These are phyloP conservation scores for Capillidium heterosporum DNA, from an alignment of 371 early-diverging fungal genomes.

Conservation along the genomic window DNA sequence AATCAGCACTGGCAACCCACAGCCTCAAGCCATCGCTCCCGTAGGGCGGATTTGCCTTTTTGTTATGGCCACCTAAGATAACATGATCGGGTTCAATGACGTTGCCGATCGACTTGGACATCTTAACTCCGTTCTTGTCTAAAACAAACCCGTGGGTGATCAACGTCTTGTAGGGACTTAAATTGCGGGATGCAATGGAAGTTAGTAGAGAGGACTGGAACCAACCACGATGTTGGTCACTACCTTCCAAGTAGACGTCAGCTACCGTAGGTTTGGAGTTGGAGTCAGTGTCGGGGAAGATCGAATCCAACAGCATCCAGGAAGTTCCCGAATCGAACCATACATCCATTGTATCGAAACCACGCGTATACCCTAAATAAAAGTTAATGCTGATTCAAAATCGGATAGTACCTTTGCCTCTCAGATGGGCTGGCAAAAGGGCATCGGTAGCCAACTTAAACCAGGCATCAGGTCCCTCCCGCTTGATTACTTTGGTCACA, in stretches of 20 bases:
- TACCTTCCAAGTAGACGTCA: constrained; percentile 84
- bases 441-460: constrained; percentile 52
- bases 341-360: constrained; percentile 83
- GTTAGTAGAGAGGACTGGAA: constrained; percentile 89
- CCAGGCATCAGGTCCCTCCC: constrained; percentile 58
- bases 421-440: constrained; percentile 45
- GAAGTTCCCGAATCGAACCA: constrained; percentile 90
- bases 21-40: constrained; percentile 70
- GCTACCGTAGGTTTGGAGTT: constrained; percentile 26
- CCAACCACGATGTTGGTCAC: constrained; percentile 96
- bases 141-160: constrained; percentile 87
- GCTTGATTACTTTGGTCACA: constrained; percentile 35
- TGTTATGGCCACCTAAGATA: constrained; percentile 40
- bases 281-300: not conserved
- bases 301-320: constrained; percentile 48
- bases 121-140: constrained; percentile 79
- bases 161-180: constrained; percentile 64
- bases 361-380: constrained; percentile 24
- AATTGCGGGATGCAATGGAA: constrained; percentile 53
- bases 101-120: constrained; percentile 90
- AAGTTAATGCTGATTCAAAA: constrained; percentile 4
- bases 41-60: constrained; percentile 37
- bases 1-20: constrained; percentile 73
- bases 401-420: constrained; percentile 12
- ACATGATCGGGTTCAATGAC: constrained; percentile 55